Percentiles rank a stretch among this genome's conserved stretches.
phyloP scores from a whole-genome alignment of 1,139 yeast species.

The Lodderomyces pseudojiufengensis region DNA sequence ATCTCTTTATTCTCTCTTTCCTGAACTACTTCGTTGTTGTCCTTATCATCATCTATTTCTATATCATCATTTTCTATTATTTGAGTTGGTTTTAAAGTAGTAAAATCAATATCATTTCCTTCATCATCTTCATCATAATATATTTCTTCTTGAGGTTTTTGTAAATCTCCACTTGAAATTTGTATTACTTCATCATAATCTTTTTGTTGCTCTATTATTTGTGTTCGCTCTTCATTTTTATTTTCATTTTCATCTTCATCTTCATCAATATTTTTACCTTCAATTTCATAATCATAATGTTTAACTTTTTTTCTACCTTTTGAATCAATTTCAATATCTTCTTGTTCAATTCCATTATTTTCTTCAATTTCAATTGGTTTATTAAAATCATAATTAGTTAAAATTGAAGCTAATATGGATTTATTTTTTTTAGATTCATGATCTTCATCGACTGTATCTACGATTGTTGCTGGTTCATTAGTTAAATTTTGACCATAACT shows the following conservation, averaged over 20 bases:
- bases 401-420: slow-evolving; percentile 49
- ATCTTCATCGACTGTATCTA: slow-evolving; percentile 17
- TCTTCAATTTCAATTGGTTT: slow-evolving; percentile 55
- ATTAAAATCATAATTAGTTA: slow-evolving; percentile 56
- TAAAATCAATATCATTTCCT: slow-evolving; percentile 31
- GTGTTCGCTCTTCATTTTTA: slow-evolving; percentile 21
- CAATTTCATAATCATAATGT: slow-evolving; percentile 37
- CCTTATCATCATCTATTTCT: slow-evolving; percentile 1
- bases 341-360: slow-evolving; percentile 37
- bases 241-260: slow-evolving; percentile 19
- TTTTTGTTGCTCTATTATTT: slow-evolving; percentile 17
- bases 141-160: slow-evolving; percentile 28
- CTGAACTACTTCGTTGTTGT: not conserved
- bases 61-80: slow-evolving; percentile 9
- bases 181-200: slow-evolving; percentile 20
- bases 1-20: not conserved
- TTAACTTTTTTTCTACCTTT: slow-evolving; percentile 39
- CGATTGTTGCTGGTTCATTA: not conserved
- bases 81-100: slow-evolving; percentile 4
- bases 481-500: slow-evolving; percentile 18
- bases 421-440: slow-evolving; percentile 32
- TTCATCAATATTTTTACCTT: slow-evolving; percentile 24
- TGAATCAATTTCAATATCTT: slow-evolving; percentile 43
- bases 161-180: slow-evolving; percentile 18
- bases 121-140: slow-evolving; percentile 47